Base-by-base conservation (phyloP, 257 asterid species). In the Jacaranda mimosifolia region DNA sequence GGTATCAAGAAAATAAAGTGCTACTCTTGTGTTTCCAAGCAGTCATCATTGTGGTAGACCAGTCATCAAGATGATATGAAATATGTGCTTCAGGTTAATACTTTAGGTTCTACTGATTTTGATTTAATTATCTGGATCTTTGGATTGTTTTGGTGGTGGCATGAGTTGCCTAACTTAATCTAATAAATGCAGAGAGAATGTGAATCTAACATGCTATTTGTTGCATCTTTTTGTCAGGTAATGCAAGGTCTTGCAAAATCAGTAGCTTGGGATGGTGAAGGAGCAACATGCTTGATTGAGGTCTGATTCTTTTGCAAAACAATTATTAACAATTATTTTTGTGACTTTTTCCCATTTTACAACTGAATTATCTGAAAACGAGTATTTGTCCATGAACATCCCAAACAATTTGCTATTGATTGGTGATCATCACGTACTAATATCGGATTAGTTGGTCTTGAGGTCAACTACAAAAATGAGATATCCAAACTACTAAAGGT, bases 191-290 rank as follows among this genome's bases (percentile, higher is more conserved):
- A 18, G 66, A 68, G 46, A 26, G 66, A 68, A 66, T 66, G 40
- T 70, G 18, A 35, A 67, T 57, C 43, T 77, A 56, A 73, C 75
- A 59, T 38, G 35, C 21, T 63, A 17, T 17, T 71, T 15, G 4
- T 36, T 15, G 45, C 49, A 45, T 46, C 56, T 8, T 36, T 74
- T 57, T 69, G 69, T 74, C 94, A 93, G 98, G 99, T 95, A 75
- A 95, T 95, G 99, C 98, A 90, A 82, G 95, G 99, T 59, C 95
- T 96, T 72, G 99, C 97, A n/a, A 96, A 96, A 85, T 93, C 99
- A 52, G 90, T 96, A 81, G 99, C 98, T 71, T 95, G 92, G 97
- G 99, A 95, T 84, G 98, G 99, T n/a, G 99, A 95, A 88, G 99
- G 99, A 77, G 98, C 99, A 21, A 95, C 99, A 57, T 91, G 99